phyloP scores from a whole-genome alignment of 805 yeast species.

The Metschnikowia cubensis region DNA sequence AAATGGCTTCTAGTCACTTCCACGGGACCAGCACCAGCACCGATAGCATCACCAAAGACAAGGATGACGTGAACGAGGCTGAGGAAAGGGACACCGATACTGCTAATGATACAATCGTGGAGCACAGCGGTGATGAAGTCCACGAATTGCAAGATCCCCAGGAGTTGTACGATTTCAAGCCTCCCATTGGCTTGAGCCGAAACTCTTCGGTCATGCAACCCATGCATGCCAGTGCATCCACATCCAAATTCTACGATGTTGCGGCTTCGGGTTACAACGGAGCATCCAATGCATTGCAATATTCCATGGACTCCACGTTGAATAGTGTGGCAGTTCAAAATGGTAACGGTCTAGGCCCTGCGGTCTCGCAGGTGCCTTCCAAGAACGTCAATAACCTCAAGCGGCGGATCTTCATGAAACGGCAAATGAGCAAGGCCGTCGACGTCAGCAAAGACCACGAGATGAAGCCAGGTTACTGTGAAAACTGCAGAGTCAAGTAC shows the following conservation, averaged over 20 bases:
- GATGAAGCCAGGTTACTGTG: constrained; percentile 77
- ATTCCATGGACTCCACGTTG: constrained; percentile 39
- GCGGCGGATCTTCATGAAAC: constrained; percentile 42
- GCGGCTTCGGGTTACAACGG: constrained; percentile 44
- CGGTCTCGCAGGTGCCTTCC: constrained; percentile 53
- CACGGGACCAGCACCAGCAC: constrained; percentile 15
- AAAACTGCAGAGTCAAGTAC: constrained; percentile 83
- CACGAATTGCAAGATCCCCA: constrained; percentile 9
- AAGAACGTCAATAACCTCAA: constrained; percentile 47
- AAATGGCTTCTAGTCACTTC: not conserved
- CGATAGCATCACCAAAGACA: constrained; percentile 9
- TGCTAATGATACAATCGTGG: constrained; percentile 13
- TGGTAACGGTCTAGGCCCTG: constrained; percentile 58
- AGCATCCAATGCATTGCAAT: constrained; percentile 40
- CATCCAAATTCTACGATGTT: constrained; percentile 40
- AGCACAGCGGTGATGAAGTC: constrained; percentile 3
- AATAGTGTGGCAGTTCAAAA: constrained; percentile 27
- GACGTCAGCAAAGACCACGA: constrained; percentile 27
- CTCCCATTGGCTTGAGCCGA: constrained; percentile 29
- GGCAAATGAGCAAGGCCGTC: constrained; percentile 26
- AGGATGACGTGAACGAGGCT: not conserved
- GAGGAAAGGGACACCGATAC: constrained; percentile 11
- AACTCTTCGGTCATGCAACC: constrained; percentile 40
- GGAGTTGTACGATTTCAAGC: constrained; percentile 22
- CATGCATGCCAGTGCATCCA: constrained; percentile 20